These are phyloP conservation scores for Vigna mungo DNA, from an alignment of 306 rosid species.

Conservation along the genomic window DNA sequence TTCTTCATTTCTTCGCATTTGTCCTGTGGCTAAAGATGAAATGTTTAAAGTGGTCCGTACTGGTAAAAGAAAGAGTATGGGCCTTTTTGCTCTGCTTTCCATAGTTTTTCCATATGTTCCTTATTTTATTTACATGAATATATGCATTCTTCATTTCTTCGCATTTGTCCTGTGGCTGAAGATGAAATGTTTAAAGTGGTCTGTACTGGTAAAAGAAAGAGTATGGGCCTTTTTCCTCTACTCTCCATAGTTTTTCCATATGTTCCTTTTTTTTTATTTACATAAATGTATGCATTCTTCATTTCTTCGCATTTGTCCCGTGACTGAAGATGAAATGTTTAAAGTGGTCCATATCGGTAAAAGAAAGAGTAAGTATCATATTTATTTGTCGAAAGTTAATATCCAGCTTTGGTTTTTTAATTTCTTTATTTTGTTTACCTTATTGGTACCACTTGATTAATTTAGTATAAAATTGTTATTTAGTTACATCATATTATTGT, in stretches of 20 bases:
- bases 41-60: conserved; percentile 91
- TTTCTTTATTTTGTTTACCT: not conserved
- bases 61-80: conserved; percentile 81
- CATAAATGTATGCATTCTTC: conserved; percentile 5
- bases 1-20: conserved; percentile 59
- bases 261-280: not conserved
- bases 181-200: conserved; percentile 97
- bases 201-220: conserved; percentile 84
- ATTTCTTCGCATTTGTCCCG: conserved; percentile 80
- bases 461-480: not conserved
- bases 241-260: too few relatives aligned
- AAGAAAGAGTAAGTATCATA: conserved; percentile 72
- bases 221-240: conserved; percentile 39
- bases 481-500: not conserved
- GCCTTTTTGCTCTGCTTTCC: not conserved
- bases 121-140: not conserved
- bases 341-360: conserved; percentile 87
- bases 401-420: not conserved
- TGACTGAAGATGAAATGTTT: conserved; percentile 96
- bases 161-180: conserved; percentile 95
- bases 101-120: too few relatives aligned
- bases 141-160: conserved; percentile 37
- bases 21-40: conserved; percentile 96
- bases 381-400: not conserved
- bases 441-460: not conserved